These are phyloP conservation scores for Crotalaria pallida DNA, from an alignment of 306 rosid genomes.

Conservation along the genomic window DNA sequence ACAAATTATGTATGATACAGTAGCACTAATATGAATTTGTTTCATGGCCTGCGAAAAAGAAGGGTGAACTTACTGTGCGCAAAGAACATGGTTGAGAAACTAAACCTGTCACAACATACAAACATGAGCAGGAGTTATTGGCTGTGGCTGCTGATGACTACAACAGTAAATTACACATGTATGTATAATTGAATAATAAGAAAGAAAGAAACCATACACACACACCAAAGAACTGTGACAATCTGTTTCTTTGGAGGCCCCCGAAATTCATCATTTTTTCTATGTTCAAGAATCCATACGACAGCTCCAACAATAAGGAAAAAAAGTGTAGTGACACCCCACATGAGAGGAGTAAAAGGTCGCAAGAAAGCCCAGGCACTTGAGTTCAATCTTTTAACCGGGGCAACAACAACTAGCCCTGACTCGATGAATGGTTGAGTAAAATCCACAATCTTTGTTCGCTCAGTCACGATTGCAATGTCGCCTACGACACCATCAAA, in stretches of 20 bases:
- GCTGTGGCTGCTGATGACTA: too few relatives aligned
- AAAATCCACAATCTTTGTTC: constrained; percentile 73
- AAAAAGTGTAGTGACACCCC: constrained; percentile 56
- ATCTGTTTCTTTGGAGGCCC: constrained; percentile 72
- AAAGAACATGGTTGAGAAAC: constrained; percentile 71
- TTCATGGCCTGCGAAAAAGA: not conserved
- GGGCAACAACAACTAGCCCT: constrained; percentile 71
- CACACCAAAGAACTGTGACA: constrained; percentile 57
- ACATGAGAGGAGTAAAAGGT: constrained; percentile 62
- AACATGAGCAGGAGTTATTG: constrained; percentile 5
- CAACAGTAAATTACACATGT: too few relatives aligned
- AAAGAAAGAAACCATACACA: not conserved
- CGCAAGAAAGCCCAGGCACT: constrained; percentile 67
- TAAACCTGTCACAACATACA: constrained; percentile 40
- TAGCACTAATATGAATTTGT: not conserved
- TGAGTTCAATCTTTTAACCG: constrained; percentile 41
- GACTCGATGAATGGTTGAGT: constrained; percentile 82
- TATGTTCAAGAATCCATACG: constrained; percentile 80
- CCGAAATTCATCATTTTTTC: constrained; percentile 66
- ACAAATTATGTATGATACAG: not conserved
- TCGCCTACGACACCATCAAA: constrained; percentile 81
- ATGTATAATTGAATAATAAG: too few relatives aligned
- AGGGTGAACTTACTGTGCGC: constrained; percentile 56
- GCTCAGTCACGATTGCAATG: constrained; percentile 62
- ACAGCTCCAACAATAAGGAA: constrained; percentile 62